These are phyloP conservation scores for Camellia lanceoleosa DNA, from an alignment of 148 eudicot species.

Conservation along the genomic window DNA sequence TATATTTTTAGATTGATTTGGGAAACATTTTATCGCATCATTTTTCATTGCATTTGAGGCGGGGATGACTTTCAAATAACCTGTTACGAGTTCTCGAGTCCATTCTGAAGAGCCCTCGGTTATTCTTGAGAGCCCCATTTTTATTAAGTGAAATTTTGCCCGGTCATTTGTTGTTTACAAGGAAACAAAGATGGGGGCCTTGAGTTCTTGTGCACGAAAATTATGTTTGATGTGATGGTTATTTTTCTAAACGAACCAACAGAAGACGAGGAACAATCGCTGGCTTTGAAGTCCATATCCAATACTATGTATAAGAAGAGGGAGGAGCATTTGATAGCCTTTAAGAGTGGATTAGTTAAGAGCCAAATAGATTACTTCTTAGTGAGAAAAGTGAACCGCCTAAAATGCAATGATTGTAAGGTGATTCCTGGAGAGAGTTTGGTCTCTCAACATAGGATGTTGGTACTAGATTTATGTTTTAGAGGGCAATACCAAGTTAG, in stretches of 20 bases:
- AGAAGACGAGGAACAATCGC: slow-evolving; percentile 32
- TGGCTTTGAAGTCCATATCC: slow-evolving; percentile 67
- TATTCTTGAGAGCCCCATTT: slow-evolving; percentile 45
- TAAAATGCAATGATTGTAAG: too few relatives aligned
- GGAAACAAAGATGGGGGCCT: slow-evolving; percentile 96
- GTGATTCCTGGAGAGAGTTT: too few relatives aligned
- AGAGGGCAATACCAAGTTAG: too few relatives aligned
- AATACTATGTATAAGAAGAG: too few relatives aligned
- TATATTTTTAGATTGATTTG: neutral
- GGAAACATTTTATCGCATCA: neutral
- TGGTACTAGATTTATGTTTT: too few relatives aligned
- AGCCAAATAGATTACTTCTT: too few relatives aligned
- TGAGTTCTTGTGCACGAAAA: slow-evolving; percentile 89
- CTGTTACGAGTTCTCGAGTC: slow-evolving; percentile 79
- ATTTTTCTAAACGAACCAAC: slow-evolving; percentile 58
- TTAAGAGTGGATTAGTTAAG: too few relatives aligned
- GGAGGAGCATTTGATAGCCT: too few relatives aligned
- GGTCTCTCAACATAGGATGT: too few relatives aligned
- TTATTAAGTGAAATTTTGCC: slow-evolving; percentile 73
- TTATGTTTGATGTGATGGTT: slow-evolving; percentile 79
- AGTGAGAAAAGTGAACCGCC: too few relatives aligned
- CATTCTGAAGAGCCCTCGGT: slow-evolving; percentile 63
- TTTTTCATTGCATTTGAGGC: slow-evolving; percentile 44
- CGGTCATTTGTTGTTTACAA: slow-evolving; percentile 74
- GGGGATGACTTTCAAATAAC: slow-evolving; percentile 94